Evolutionary conservation across 371 early-diverging fungal species (phyloP).

Genomic region (Nematocida sp.): DNA sequence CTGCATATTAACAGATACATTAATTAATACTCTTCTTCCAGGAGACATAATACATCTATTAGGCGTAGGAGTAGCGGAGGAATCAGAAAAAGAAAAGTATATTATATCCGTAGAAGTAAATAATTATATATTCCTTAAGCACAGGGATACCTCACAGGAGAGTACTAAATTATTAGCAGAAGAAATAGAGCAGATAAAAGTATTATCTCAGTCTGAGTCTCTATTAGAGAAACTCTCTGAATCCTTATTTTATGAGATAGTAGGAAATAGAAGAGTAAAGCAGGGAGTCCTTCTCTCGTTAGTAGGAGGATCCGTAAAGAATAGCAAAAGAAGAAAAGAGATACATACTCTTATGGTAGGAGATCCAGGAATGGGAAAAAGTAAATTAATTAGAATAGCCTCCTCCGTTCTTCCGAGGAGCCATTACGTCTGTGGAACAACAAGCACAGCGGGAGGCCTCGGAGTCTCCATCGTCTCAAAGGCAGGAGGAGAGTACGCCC

Average conservation of each 20-base stretch:
- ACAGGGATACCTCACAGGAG: conserved; percentile 38
- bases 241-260: conserved; percentile 71
- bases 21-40: conserved; percentile 61
- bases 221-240: conserved; percentile 68
- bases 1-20: conserved; percentile 53
- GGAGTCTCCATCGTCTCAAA: conserved; percentile 74
- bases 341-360: conserved; percentile 67
- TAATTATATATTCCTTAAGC: conserved; percentile 57
- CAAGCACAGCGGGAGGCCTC: conserved; percentile 73
- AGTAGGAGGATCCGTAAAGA: conserved; percentile 69
- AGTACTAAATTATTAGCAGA: neutral
- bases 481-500: conserved; percentile 72
- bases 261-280: conserved; percentile 72
- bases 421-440: conserved; percentile 70
- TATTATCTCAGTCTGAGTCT: conserved; percentile 67
- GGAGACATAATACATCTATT: conserved; percentile 62
- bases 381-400: conserved; percentile 69
- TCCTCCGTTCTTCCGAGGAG: conserved; percentile 69
- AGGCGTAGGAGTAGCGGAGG: conserved; percentile 60
- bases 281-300: conserved; percentile 71
- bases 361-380: conserved; percentile 71
- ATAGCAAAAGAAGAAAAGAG: conserved; percentile 53
- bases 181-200: conserved; percentile 51
- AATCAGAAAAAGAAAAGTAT: conserved; percentile 53
- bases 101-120: conserved; percentile 58